Percentiles rank a stretch among this genome's conserved stretches.
Conservation (phyloP, 1,139 yeast genomes). For the Pneumocystis sp. region DNA sequence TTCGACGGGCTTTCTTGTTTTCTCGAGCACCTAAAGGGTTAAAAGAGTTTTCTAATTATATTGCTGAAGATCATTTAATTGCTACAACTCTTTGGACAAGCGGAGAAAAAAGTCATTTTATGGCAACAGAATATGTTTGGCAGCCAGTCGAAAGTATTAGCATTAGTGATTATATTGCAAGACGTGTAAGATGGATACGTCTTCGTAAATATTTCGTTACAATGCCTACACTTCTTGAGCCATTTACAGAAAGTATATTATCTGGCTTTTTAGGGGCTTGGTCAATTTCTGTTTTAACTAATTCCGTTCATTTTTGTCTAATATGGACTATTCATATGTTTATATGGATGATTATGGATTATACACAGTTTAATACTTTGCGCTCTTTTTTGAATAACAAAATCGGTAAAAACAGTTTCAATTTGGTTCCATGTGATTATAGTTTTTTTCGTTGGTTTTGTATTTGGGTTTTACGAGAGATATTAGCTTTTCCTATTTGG, state of each 20-base stretch:
- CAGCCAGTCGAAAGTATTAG: constrained; percentile 55
- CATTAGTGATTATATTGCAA: constrained; percentile 40
- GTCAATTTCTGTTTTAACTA: constrained; percentile 29
- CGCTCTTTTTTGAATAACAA: constrained; percentile 24
- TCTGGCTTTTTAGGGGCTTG: constrained; percentile 47
- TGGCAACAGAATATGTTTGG: constrained; percentile 63
- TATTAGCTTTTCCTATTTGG: constrained; percentile 76
- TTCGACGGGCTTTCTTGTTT: constrained; percentile 46
- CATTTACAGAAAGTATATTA: constrained; percentile 65
- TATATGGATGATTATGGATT: constrained; percentile 58
- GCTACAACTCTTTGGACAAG: constrained; percentile 70
- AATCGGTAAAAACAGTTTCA: constrained; percentile 18
- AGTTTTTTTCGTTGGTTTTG: constrained; percentile 26
- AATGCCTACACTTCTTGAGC: constrained; percentile 72
- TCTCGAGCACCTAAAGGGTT: constrained; percentile 34
- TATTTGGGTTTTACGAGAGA: constrained; percentile 56
- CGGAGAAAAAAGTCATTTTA: constrained; percentile 53
- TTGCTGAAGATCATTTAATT: constrained; percentile 89
- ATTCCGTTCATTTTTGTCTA: constrained; percentile 29
- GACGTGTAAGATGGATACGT: constrained; percentile 74
- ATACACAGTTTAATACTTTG: constrained; percentile 39
- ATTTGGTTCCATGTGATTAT: constrained; percentile 21
- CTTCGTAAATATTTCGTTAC: constrained; percentile 84
- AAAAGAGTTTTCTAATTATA: constrained; percentile 59
- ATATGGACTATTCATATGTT: constrained; percentile 23